Evolutionary conservation across 192 early-diverging fungal genomes (phyloP), one percentile per base, ranked within the genome.

Genomic region (Linnemannia schmuckeri): DNA sequence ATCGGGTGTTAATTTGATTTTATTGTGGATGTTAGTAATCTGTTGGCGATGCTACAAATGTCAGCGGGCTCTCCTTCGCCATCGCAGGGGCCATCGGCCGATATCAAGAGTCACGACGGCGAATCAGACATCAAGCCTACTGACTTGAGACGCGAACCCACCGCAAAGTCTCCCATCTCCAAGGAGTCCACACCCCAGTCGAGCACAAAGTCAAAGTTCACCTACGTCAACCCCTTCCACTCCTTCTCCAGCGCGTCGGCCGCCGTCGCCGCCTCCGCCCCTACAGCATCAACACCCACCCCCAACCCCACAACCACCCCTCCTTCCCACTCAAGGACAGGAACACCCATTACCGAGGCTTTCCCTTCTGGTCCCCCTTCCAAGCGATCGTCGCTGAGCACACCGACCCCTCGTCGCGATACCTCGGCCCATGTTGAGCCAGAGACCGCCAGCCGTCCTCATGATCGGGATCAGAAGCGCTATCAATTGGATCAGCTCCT

Each of bases 151-250:
- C 55, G 70, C 15, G 78, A 79, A 20, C 49, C 77, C 42, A 69
- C 52, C 35, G 38, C 57, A 38, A 74, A 74, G 27, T 76, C 79
- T 5, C 49, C 88, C 18, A 18, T 85, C 37, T 63, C 88, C 33
- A 84, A 75, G 70, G 83, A 87, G 12, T 82, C 70, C 18, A 78
- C 85, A 15, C 75, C 79, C n/a, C 73, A 79, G 18, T 76, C 87
- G 10, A 69, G 76, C 37, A 73, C 81, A 18, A 82, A 77, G 22
- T 38, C 82, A 49, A 89, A 88, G 46, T 91, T 91, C 79, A 91
- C 90, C 20, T 91, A 91, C 70, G 83, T 80, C 38, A 91, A 91
- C 52, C 90, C 90, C 7, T 91, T 91, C 76, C 76, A 89, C 41
- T 78, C 89, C 37, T 88, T 91, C 40, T 80, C 88, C 49, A 85